A percentile compares a stretch with the other conserved stretches of the same genome.
phyloP scores from a whole-genome alignment of 257 asterid species.

The Apocynum venetum region DNA sequence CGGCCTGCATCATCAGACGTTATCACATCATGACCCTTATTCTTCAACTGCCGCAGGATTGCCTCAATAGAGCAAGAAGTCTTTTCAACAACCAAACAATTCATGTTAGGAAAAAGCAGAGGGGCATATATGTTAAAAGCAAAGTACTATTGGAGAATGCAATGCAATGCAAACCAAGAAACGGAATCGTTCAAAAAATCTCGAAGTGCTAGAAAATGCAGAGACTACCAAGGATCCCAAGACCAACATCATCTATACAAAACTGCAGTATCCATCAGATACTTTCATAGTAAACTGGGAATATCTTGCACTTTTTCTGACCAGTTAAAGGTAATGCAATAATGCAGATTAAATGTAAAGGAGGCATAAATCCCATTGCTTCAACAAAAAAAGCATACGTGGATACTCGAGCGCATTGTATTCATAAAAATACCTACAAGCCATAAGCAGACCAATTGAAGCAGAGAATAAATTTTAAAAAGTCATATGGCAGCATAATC shows the following conservation, averaged over 20 bases:
- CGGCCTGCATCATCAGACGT: conserved; percentile 53
- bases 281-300: neutral
- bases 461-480: neutral
- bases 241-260: neutral
- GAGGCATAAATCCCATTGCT: neutral
- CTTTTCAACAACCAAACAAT: conserved; percentile 23
- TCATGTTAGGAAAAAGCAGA: conserved; percentile 5
- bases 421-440: neutral
- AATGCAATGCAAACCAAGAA: neutral
- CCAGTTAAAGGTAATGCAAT: neutral
- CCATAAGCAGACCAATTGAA: neutral
- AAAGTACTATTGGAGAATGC: neutral
- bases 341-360: neutral
- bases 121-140: neutral
- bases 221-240: neutral
- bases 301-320: neutral
- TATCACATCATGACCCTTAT: conserved; percentile 35
- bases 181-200: neutral
- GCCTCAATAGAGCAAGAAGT: conserved; percentile 44
- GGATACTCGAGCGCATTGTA: neutral
- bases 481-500: neutral
- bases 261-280: neutral
- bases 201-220: neutral
- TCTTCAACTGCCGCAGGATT: conserved; percentile 34
- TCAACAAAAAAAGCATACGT: neutral